Base-by-base conservation (phyloP, 192 early-diverging fungal genomes). In the Jimgerdemannia lactiflua region DNA sequence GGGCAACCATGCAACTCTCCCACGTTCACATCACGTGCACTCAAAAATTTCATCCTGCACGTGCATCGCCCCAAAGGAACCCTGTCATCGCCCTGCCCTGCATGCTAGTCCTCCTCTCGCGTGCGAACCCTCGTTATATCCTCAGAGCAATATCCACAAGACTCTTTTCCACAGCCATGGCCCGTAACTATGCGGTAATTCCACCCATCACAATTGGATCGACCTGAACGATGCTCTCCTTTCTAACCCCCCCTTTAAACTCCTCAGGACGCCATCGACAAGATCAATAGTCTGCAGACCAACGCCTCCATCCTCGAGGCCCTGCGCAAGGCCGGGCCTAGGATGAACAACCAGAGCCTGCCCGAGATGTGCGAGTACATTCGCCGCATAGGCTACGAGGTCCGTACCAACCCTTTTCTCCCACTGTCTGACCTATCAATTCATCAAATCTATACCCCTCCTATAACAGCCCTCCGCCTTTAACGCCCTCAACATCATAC, bases 261-360 rank as follows among this genome's bases (percentile, higher is more conserved):
- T 14, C 14, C 67, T 0, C 79, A 97, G 95, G 83, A 88, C 29
- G 95, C 95, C 6, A 88, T 98, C 71, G 78, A 89, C 17, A 85
- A 89, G 73, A 86, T 99, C 72, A 97, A 97, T 84, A 78, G 84
- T 43, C 83, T 95, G 43, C 96, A 99, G 82, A 95, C 92, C 40
- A 99, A 96, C 87, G 91, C 94, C 73, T 84, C 89, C 19, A 79
- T 90, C 40, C 82, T 99, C 8, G 90, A 93, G 64, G 80, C 86
- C 65, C 76, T 95, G 39, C 86, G 91, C 59, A 91, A 92, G 70
- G 86, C 89, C n/a, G 90, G 89, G 49, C 85, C 88, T 63, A 72
- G 77, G 41, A 78, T 89, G 67, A 91, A 93, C 78, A 81, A 84
- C 29, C 69, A 80, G 10, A 89, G 89, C 70, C 71, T 95, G 4